phyloP scores from a whole-genome alignment of 495 filamentous ascomycete genomes.

The Physcia stellaris region DNA sequence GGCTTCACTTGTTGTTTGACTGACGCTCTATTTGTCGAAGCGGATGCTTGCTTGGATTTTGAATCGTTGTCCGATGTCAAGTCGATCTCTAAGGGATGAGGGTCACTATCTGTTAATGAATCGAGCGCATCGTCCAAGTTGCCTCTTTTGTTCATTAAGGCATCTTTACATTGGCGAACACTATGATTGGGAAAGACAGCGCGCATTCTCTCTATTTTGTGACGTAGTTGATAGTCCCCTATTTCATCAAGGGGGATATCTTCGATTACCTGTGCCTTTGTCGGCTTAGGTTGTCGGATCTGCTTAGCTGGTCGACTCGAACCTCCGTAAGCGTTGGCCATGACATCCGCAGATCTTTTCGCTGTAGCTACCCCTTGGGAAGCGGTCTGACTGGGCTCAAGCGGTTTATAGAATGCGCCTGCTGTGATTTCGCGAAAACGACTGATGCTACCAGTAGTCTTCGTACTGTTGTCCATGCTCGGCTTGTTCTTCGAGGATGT shows the following conservation, averaged over 20 bases:
- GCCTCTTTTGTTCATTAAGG: slow-evolving; percentile 36
- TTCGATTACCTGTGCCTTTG: slow-evolving; percentile 37
- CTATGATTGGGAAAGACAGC: slow-evolving; percentile 36
- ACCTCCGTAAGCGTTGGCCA: slow-evolving; percentile 30
- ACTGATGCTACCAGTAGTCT: slow-evolving; percentile 22
- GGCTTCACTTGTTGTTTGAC: slow-evolving; percentile 50
- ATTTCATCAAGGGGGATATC: slow-evolving; percentile 42
- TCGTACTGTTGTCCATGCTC: slow-evolving; percentile 27
- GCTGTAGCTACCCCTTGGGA: slow-evolving; percentile 5
- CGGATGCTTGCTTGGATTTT: not conserved
- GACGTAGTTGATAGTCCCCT: slow-evolving; percentile 32
- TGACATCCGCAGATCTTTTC: slow-evolving; percentile 34
- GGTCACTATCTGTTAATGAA: slow-evolving; percentile 24
- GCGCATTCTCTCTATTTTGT: slow-evolving; percentile 42
- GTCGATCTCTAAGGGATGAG: slow-evolving; percentile 18
- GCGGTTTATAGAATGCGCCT: slow-evolving; percentile 32
- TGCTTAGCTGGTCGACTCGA: slow-evolving; percentile 23
- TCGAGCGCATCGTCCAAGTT: slow-evolving; percentile 48
- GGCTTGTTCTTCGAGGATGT: slow-evolving; percentile 14
- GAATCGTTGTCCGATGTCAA: slow-evolving; percentile 28
- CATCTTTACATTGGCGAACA: slow-evolving; percentile 35
- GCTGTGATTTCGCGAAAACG: slow-evolving; percentile 37
- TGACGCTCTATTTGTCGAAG: slow-evolving; percentile 12
- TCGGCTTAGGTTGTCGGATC: slow-evolving; percentile 36
- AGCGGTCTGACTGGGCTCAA: slow-evolving; percentile 3